Evolutionary conservation across 495 filamentous ascomycete genomes (phyloP).

Genomic region (Articulospora tetracladia): DNA sequence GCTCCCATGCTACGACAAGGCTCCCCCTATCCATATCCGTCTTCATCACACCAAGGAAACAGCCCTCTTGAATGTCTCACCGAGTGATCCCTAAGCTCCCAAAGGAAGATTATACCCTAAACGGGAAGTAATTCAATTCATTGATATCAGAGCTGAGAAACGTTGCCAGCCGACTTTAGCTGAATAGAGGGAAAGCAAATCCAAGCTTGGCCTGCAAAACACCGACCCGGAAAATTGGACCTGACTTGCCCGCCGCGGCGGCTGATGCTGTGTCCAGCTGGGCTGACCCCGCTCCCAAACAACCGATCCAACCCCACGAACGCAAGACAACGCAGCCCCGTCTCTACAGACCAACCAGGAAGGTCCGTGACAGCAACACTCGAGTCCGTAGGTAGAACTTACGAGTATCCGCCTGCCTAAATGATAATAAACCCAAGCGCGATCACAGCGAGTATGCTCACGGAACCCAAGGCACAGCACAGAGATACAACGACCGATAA

Average conservation of each 20-base stretch:
- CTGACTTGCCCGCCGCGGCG: too few species aligned
- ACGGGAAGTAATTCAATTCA: too few species aligned
- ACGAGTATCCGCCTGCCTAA: neutral
- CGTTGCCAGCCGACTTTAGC: too few species aligned
- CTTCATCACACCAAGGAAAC: too few species aligned
- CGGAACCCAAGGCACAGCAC: neutral
- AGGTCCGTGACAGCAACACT: neutral
- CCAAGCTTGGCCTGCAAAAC: neutral
- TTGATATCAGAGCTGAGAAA: too few species aligned
- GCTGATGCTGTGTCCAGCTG: neutral
- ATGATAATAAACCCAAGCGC: neutral
- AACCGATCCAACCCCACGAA: constrained; percentile 8
- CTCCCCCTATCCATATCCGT: too few species aligned
- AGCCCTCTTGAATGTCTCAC: too few species aligned
- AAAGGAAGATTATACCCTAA: too few species aligned
- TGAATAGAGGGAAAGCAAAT: too few species aligned
- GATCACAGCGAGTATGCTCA: neutral
- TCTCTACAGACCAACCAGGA: neutral
- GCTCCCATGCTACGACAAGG: too few species aligned
- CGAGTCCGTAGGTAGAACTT: neutral
- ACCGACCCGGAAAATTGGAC: neutral
- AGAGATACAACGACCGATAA: neutral
- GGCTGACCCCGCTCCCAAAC: constrained; percentile 3
- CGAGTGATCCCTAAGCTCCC: too few species aligned
- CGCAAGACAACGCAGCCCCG: neutral